Evolutionary conservation across 371 early-diverging fungal genomes (phyloP), one percentile per base, ranked within the genome.

Genomic region (Neoconidiobolus thromboides): DNA sequence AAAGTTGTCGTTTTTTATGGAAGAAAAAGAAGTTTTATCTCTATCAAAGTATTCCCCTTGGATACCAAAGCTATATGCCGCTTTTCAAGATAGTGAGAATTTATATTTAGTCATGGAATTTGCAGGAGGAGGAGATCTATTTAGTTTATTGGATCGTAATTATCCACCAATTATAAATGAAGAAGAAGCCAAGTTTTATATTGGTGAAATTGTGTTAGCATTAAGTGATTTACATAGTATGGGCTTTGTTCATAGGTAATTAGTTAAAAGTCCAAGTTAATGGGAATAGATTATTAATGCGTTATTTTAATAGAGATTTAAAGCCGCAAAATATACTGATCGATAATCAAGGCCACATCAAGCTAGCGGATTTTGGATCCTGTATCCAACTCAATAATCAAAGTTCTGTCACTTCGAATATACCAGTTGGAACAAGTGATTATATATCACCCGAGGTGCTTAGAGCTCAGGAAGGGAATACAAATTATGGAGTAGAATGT

Each of bases 51-150:
- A 47, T 14, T 85, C 85, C 36, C 66, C 69, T 39, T 94, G 92
- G 91, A 80, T 94, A 43, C 84, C 78, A 2, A 63, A 52, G 50
- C 77, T 96, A 44, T 83, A 87, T 68, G 87, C 85, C 53, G 87
- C 94, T 3, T 97, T 97, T 68, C 96, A 97, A 69, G 96, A 95
- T 57, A 67, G 76, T 36, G 72, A 79, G 47, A 87, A 87, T 65
- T 69, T 96, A 46, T 96, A 93, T 69, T 75, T 96, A 65, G 86
- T 95, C 41, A 95, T 96, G 97, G 97, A 96, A 69, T 96, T 90
- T 69, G 75, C 92, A 15, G 89, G 95, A 0, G 99, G 93, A 44
- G 94, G 95, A 55, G 93, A 94, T 69, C 69, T 98, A 62, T 95
- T 98, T 79, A 88, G 89, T 43, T 79, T 96, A 70, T 71, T 94